Evolutionary conservation across 305 asterid genomes (phyloP).

Genomic region (Stenogyne calaminthoides): DNA sequence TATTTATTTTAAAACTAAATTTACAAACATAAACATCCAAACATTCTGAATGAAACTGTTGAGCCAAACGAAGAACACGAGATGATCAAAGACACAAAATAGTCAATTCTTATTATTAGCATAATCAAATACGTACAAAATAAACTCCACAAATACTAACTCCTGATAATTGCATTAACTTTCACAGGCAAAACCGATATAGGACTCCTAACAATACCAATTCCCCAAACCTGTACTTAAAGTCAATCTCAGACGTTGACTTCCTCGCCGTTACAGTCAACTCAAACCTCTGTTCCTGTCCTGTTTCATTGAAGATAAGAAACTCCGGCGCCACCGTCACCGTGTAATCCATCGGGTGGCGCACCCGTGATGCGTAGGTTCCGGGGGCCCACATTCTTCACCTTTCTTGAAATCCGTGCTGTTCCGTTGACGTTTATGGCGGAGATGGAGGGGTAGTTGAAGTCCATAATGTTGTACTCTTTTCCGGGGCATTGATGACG

Average conservation of each 20-base stretch:
- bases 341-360: conserved; percentile 33
- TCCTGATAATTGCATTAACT: background rate
- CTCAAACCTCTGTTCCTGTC: conserved; percentile 59
- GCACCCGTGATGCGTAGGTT: conserved; percentile 38
- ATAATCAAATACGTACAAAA: too few relatives aligned
- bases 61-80: too few relatives aligned
- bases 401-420: conserved; percentile 40
- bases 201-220: conserved; percentile 62
- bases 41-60: too few relatives aligned
- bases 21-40: too few relatives aligned
- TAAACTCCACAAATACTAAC: too few relatives aligned
- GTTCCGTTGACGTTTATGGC: conserved; percentile 29
- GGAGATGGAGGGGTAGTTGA: conserved; percentile 73
- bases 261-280: conserved; percentile 36
- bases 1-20: too few relatives aligned
- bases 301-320: conserved; percentile 44
- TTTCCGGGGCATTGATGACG: conserved; percentile 45
- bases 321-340: conserved; percentile 41
- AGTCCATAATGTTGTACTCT: conserved; percentile 33
- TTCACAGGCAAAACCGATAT: conserved; percentile 31
- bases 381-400: conserved; percentile 76
- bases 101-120: too few relatives aligned
- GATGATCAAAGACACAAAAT: too few relatives aligned
- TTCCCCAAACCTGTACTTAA: conserved; percentile 38
- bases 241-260: too few relatives aligned